Base-by-base conservation (phyloP, 192 early-diverging fungal species). In the Entophlyctis luteolus region DNA sequence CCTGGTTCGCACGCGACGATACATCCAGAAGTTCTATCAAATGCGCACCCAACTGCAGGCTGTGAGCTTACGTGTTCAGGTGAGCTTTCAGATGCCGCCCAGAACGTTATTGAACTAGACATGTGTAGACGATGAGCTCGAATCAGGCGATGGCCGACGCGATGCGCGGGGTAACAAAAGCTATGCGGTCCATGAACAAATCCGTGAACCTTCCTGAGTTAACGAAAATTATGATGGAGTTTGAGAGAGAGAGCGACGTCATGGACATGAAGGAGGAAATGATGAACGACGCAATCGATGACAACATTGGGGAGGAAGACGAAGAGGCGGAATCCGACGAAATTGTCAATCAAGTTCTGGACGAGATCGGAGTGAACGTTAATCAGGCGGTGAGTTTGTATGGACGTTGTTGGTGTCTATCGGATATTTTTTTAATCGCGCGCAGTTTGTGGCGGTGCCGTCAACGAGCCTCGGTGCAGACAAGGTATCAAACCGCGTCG, bases 241-340 rank as follows among this genome's bases (percentile, higher is more conserved):
- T 98, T 81, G 93, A 96, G 70, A 84, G 83, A 73, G 93, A 99
- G 79, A 85, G 83, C 10, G 94, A 94, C 65, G 86, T 92, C 71
- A 95, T 99, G 95, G 93, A 99, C 72, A 96, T 99, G 93, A 97
- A 96, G 82, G 93, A 94, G 67, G 94, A 96, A 65, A 89, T 99
- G 90, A 94, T 99, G 89, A 89, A 90, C 62, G 96, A 99, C 63
- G 90, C 92, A 8, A 94, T 99, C 65, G 96, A 99, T 67, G 94
- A 59, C 20, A 66, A 66, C 63, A 92, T 99, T 89, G 94, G 93
- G 36, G 95, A 93, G 54, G 86, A 86, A 42, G 91, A 94, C 18
- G 95, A 98, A 59, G 94, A 95, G 70, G 92, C 89, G 38, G 94
- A 95, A 70, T 81, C 78, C 10, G 92, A 99, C 3, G 79, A 86